Evolutionary conservation across 1,284 basidiomycete genomes (phyloP), one percentile per base, ranked within the genome.

Genomic region (Ceratobasidium sp.): DNA sequence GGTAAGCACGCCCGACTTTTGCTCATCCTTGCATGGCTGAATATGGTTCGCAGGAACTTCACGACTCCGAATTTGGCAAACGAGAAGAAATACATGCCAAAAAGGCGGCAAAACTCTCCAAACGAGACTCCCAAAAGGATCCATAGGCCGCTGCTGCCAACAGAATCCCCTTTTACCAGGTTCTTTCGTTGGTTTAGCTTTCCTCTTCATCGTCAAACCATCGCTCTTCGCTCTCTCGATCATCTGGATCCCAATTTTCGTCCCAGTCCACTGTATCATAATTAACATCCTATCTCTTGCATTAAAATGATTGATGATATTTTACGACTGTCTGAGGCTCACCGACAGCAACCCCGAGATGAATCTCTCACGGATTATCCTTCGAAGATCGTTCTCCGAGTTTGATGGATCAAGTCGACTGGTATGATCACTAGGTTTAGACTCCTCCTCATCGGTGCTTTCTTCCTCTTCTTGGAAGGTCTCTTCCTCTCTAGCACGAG

Each of bases 21-120:
- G 27, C n/a, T 34, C 12, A 49, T 8, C 20, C 32, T 34, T 22
- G n/a, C 27, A 22, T 8, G 40, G n/a, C 32, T 31, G 47, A 35
- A 38, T 45, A 12, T 20, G 10, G 29, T 22, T 25, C 45, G 34
- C 78, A 95, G 94, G 91, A 94, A 79, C 83, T 99, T 74, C 92
- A 96, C 75, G 93, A 96, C 75, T 91, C 92, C 17, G 86, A 90
- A 70, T 98, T 98, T 79, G 96, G 96, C 27, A 87, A 91, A 78
- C 84, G 94, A 69, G 93, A 96, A 79, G 86, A 90, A 79, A 87
- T 92, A 45, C 86, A 93, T 76, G 83, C 81, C 76, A 82, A 87
- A 71, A 94, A 94, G 76, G 70, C 72, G 73, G 80, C 71, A 40
- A 74, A 73, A 42, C 58, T 70, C 40, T 70, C 50, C 32, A 67